Percentiles rank a stretch among this genome's conserved stretches.
Conservation (phyloP, 805 yeast species). For the Kurtzmaniella cleridarum region DNA sequence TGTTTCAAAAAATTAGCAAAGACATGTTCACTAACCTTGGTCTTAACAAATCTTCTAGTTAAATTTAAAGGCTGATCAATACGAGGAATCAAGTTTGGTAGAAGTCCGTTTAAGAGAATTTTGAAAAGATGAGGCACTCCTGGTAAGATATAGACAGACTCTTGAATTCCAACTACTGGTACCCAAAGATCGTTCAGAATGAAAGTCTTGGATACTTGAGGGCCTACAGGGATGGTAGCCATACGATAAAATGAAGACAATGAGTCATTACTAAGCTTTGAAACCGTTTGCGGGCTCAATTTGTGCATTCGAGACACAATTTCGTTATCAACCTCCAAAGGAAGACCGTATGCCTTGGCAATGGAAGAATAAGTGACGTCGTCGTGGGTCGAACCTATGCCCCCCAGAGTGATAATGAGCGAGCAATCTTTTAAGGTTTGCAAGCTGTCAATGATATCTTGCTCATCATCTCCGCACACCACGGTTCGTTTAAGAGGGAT, state of each 20-base stretch:
- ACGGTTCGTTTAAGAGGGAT: constrained; percentile 60
- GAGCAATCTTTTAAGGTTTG: constrained; percentile 48
- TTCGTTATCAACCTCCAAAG: constrained; percentile 46
- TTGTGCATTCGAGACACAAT: constrained; percentile 57
- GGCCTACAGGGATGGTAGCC: constrained; percentile 67
- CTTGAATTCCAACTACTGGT: constrained; percentile 67
- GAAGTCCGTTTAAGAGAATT: constrained; percentile 42
- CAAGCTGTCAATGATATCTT: constrained; percentile 56
- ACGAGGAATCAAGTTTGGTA: constrained; percentile 26
- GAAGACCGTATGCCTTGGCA: constrained; percentile 57
- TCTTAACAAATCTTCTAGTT: constrained; percentile 55
- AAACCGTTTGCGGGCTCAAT: constrained; percentile 34
- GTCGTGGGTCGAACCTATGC: constrained; percentile 86
- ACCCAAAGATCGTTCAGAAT: constrained; percentile 65
- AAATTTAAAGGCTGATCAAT: constrained; percentile 13
- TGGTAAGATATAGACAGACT: constrained; percentile 68
- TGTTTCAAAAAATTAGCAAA: constrained; percentile 59
- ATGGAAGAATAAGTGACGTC: constrained; percentile 78
- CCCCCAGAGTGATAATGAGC: constrained; percentile 66
- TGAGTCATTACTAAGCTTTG: constrained; percentile 36
- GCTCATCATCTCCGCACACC: constrained; percentile 73
- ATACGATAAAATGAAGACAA: constrained; percentile 61
- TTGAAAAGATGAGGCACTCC: constrained; percentile 78
- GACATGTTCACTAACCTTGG: constrained; percentile 55
- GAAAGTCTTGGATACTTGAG: constrained; percentile 37